Conservation (phyloP, 768 basidiomycete species). For the Termitomyces sp. region DNA sequence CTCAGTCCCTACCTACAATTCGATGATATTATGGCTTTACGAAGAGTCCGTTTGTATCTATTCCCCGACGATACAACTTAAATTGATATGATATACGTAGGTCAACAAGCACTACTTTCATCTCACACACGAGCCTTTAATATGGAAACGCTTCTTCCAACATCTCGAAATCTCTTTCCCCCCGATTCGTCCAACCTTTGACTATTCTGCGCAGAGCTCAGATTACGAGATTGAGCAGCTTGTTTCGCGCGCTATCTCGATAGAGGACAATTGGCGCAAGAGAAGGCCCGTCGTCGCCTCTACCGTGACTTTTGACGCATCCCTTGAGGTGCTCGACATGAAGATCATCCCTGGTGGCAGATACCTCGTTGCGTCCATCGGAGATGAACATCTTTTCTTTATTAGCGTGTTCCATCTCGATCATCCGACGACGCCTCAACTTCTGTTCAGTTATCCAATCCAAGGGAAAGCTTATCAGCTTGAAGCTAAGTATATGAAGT, state of each 20-base stretch:
- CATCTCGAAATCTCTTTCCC: slow-evolving; percentile 52
- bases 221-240: slow-evolving; percentile 50
- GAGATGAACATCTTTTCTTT: slow-evolving; percentile 42
- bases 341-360: slow-evolving; percentile 61
- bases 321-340: slow-evolving; percentile 44
- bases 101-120: slow-evolving; percentile 54
- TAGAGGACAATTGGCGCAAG: slow-evolving; percentile 55
- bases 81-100: slow-evolving; percentile 23
- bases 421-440: slow-evolving; percentile 37
- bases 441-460: slow-evolving; percentile 45
- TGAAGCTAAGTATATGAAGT: slow-evolving; percentile 54
- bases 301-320: slow-evolving; percentile 19
- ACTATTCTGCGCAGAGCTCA: slow-evolving; percentile 27
- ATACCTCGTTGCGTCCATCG: slow-evolving; percentile 57
- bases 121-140: slow-evolving; percentile 59
- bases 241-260: slow-evolving; percentile 52
- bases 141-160: slow-evolving; percentile 62
- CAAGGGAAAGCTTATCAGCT: slow-evolving; percentile 48
- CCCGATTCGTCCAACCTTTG: slow-evolving; percentile 53
- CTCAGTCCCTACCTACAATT: slow-evolving; percentile 36
- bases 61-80: not conserved
- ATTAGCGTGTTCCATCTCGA: slow-evolving; percentile 53
- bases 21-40: slow-evolving; percentile 42
- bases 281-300: slow-evolving; percentile 28
- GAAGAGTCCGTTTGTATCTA: slow-evolving; percentile 20